Conservation (phyloP, 75 land plant genomes). For the Cunninghamia lanceolata region DNA sequence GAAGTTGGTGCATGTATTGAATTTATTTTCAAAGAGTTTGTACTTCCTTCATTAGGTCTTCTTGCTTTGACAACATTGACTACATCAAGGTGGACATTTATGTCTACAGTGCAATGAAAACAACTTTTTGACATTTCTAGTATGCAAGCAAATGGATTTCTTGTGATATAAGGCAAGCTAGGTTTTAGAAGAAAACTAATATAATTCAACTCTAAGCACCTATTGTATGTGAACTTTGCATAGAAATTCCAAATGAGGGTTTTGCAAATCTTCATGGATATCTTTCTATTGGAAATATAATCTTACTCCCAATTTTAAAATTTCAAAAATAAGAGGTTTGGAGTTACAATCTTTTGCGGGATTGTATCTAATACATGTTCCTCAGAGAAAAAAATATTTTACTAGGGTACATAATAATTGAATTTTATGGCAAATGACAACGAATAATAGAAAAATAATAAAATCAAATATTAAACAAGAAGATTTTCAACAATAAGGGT, state of each 20-base stretch:
- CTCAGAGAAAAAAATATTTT: no score
- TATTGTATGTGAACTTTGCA: constrained; percentile 88
- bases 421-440: no score
- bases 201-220: constrained; percentile 30
- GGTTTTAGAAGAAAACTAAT: not conserved
- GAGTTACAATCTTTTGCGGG: no score
- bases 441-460: no score
- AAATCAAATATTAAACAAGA: no score
- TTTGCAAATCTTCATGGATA: constrained; percentile 85
- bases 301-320: no score
- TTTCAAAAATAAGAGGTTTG: no score
- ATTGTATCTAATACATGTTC: no score
- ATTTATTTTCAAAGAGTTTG: constrained; percentile 73
- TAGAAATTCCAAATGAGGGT: constrained; percentile 86
- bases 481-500: no score
- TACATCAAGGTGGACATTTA: constrained; percentile 58
- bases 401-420: no score
- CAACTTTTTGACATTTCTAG: not conserved
- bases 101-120: constrained; percentile 32
- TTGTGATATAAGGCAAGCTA: not conserved
- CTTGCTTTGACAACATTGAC: constrained; percentile 51
- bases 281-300: constrained; percentile 33
- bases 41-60: constrained; percentile 74
- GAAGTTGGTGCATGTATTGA: constrained; percentile 77
- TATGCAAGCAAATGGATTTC: no score